These are phyloP conservation scores for Omphalotus guepiniiformis DNA, from an alignment of 768 basidiomycete genomes.

Conservation along the genomic window DNA sequence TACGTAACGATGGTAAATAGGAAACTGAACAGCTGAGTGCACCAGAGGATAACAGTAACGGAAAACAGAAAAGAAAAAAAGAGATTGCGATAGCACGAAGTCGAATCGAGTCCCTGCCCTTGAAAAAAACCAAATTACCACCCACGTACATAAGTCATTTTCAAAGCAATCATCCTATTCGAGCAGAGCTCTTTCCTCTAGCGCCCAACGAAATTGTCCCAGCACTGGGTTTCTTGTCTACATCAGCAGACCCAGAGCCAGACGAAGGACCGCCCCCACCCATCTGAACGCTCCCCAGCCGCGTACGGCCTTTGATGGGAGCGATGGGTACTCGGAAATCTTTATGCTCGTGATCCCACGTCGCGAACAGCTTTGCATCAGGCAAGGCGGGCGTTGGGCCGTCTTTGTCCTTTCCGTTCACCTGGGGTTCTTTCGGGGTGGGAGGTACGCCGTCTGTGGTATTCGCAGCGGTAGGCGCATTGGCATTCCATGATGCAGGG, in stretches of 20 bases:
- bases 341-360: constrained; percentile 55
- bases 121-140: no score
- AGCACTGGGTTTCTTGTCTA: constrained; percentile 3
- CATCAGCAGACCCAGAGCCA: not conserved
- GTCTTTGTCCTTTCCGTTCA: constrained; percentile 21
- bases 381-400: constrained; percentile 30
- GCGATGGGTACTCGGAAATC: constrained; percentile 37
- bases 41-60: no score
- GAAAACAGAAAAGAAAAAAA: no score
- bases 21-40: no score
- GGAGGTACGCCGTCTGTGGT: constrained; percentile 17
- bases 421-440: constrained; percentile 21
- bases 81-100: no score
- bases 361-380: constrained; percentile 50
- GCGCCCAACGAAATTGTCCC: constrained; percentile 5
- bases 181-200: not conserved
- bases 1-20: no score
- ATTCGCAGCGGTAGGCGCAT: constrained; percentile 25
- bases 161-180: not conserved
- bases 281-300: constrained; percentile 2
- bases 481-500: constrained; percentile 51
- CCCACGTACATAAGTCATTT: no score
- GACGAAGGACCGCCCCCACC: not conserved
- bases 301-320: constrained; percentile 2
- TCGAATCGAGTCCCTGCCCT: no score